Base-by-base conservation (phyloP, 2,329 filamentous ascomycete species). In the Cladophialophora exuberans region DNA sequence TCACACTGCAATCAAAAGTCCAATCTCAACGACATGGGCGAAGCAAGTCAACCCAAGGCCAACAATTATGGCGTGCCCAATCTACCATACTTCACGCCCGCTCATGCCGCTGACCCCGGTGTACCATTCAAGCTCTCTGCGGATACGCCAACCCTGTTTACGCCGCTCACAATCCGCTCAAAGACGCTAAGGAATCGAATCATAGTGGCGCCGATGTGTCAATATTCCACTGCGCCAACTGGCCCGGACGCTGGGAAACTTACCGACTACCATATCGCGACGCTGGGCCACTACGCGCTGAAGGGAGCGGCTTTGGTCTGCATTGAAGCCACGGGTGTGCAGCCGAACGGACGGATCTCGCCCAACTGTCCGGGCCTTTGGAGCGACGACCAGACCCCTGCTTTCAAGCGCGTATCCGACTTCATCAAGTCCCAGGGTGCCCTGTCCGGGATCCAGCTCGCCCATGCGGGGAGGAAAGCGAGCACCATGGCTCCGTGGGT, bases 371-470 rank as follows among this genome's bases (percentile, higher is more conserved):
- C 65, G 1, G 70, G 72, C 2, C 47, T 71, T 6, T 70, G 66
- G 66, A 62, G 67, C n/a, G 69, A 72, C 52, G 62, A 56, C 2
- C 71, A 73, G 17, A 70, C 71, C 28, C 66, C 63, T 30, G 61
- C 64, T 9, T 35, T 72, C 45, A 82, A 80, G 67, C 81, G 82
- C 56, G 81, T 93, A 41, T 83, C 86, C 30, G 88, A 95, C 58
- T 95, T 91, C 60, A 83, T 87, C 2, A 90, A 95, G 75, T 84
- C 82, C 22, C 91, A 96, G 72, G 81, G 80, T 67, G 85, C 90
- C 66, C 84, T 88, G 61, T 84, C 89, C 48, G 90, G 83, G 47
- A 86, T 96, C 58, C 91, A 96, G 75, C 79, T 96, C 3, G 89
- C 77, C 1, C 91, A 96, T 66, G 90, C 90, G 0, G 91, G 91